These are phyloP conservation scores for Akanthomyces uredinophilus DNA, from an alignment of 2,329 filamentous ascomycete species.

Conservation along the genomic window DNA sequence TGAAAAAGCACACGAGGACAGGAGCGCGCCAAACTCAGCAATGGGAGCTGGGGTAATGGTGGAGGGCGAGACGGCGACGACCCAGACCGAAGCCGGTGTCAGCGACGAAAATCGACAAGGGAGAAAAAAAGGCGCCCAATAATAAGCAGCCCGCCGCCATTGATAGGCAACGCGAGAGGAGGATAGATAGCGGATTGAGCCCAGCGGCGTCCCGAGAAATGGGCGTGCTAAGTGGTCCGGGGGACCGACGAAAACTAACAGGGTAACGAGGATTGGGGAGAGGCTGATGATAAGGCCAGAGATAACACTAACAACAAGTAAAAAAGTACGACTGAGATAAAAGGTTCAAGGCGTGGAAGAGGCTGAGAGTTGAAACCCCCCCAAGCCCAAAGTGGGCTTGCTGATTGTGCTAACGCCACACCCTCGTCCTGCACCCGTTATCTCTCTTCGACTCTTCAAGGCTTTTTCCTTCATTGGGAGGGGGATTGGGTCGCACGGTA, in stretches of 20 bases:
- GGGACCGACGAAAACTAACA: conserved; percentile 12
- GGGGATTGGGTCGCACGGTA: neutral
- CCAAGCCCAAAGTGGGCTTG: conserved; percentile 1
- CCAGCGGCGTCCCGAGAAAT: conserved; percentile 7
- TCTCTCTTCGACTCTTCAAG: neutral
- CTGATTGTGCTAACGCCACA: conserved; percentile 12
- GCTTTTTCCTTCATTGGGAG: neutral
- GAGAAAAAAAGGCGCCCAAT: neutral
- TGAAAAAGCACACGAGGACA: neutral
- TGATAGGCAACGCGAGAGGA: conserved; percentile 6
- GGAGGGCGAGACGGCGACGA: too few relatives aligned
- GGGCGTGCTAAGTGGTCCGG: neutral
- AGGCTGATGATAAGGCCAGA: neutral
- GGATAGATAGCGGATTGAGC: conserved; percentile 3
- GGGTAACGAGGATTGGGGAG: neutral
- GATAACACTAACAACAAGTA: neutral
- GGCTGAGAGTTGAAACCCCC: conserved; percentile 7
- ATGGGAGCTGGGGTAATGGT: neutral
- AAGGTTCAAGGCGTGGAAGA: conserved; percentile 1
- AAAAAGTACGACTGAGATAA: neutral
- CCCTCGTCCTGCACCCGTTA: neutral
- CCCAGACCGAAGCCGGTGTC: neutral
- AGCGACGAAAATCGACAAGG: neutral
- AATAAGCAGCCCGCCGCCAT: neutral
- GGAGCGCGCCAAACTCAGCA: neutral